Percentiles rank a stretch among this genome's conserved stretches.
These are phyloP conservation scores for Aspergillus campestris DNA, from an alignment of 495 filamentous ascomycete species.

Conservation along the genomic window DNA sequence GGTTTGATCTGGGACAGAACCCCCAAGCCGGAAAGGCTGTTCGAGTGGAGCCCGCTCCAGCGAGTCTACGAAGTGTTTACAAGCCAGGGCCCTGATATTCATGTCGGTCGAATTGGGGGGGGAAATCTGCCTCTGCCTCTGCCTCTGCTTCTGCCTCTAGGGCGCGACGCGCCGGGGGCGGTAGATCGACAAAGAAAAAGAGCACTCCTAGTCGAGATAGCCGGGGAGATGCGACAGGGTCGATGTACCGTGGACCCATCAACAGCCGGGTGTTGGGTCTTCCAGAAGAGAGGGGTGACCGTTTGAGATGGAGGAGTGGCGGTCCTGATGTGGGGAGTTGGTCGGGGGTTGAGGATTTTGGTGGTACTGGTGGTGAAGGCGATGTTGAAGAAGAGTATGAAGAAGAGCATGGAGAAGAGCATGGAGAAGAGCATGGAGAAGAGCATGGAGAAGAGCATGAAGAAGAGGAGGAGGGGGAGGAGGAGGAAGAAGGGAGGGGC, in stretches of 20 bases:
- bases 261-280: constrained; percentile 8
- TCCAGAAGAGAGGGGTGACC: constrained; percentile 19
- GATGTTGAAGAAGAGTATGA: neutral
- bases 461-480: neutral
- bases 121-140: too few relatives aligned
- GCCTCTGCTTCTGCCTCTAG: too few relatives aligned
- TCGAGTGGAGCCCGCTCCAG: too few relatives aligned
- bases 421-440: neutral
- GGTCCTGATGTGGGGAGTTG: constrained; percentile 24
- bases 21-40: too few relatives aligned
- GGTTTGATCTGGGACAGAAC: too few relatives aligned
- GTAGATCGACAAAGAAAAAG: neutral
- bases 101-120: too few relatives aligned
- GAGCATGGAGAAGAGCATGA: neutral
- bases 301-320: constrained; percentile 19
- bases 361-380: neutral
- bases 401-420: neutral
- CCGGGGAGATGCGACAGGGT: neutral
- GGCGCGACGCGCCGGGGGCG: too few relatives aligned
- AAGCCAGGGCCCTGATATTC: too few relatives aligned
- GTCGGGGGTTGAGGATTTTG: constrained; percentile 24
- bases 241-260: too few relatives aligned
- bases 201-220: too few relatives aligned
- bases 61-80: too few relatives aligned
- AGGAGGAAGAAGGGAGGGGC: too few relatives aligned